Evolutionary conservation across 2,329 filamentous ascomycete genomes (phyloP).

Genomic region (Clarireedia hainanense): DNA sequence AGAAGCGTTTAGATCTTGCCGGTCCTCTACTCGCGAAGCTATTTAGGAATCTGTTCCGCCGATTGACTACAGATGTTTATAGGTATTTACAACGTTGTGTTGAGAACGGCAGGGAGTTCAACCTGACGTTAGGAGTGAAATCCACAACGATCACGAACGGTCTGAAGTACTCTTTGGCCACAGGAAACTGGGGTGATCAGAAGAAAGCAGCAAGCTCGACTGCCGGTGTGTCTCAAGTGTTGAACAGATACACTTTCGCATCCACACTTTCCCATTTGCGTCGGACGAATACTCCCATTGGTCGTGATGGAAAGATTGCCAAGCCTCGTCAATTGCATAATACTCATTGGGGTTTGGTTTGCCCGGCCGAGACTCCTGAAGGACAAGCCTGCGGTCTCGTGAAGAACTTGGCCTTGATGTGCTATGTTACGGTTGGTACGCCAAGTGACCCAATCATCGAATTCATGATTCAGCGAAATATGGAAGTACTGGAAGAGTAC

Average conservation of each 20-base stretch:
- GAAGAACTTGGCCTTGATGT: slow-evolving; percentile 97
- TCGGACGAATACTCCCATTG: slow-evolving; percentile 94
- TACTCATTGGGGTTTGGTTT: slow-evolving; percentile 96
- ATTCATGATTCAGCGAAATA: slow-evolving; percentile 91
- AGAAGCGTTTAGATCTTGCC: slow-evolving; percentile 93
- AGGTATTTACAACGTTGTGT: slow-evolving; percentile 89
- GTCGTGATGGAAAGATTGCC: slow-evolving; percentile 94
- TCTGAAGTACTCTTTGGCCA: slow-evolving; percentile 92
- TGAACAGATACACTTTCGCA: slow-evolving; percentile 95
- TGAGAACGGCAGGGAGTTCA: slow-evolving; percentile 82
- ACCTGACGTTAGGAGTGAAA: slow-evolving; percentile 84
- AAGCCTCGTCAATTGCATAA: slow-evolving; percentile 98
- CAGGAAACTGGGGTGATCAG: slow-evolving; percentile 98
- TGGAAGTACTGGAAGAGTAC: slow-evolving; percentile 96
- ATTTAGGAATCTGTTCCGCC: slow-evolving; percentile 85
- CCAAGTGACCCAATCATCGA: slow-evolving; percentile 84
- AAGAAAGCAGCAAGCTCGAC: slow-evolving; percentile 96
- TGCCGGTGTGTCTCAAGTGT: slow-evolving; percentile 93
- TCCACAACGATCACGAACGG: slow-evolving; percentile 86
- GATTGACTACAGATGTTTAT: slow-evolving; percentile 84
- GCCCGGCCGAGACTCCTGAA: slow-evolving; percentile 94
- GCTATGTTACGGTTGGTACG: slow-evolving; percentile 92
- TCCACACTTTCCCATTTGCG: slow-evolving; percentile 95
- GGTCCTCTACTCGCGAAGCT: slow-evolving; percentile 92
- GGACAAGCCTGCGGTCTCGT: slow-evolving; percentile 97